Base-by-base conservation (phyloP, 2,329 filamentous ascomycete species). In the Phyllosticta citribraziliensis region DNA sequence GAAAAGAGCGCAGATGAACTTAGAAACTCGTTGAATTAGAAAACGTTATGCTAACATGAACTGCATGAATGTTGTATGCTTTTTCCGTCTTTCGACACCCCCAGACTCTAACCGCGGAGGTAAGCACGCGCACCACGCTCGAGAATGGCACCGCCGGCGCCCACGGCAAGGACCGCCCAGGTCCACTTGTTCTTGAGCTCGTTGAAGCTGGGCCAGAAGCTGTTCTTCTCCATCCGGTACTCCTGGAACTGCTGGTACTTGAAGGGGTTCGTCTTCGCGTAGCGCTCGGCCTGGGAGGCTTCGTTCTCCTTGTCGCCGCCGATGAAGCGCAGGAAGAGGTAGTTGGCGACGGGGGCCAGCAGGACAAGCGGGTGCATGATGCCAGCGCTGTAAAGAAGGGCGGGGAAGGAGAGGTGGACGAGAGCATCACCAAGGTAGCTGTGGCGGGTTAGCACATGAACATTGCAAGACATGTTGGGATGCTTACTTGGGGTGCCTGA, bases 361-460 rank as follows among this genome's bases (percentile, higher is more conserved):
- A 84, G 70, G 25, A 81, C 78, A 30, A 84, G 67, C 0, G 82
- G 82, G 56, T 80, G 78, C 58, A 85, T 78, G 64, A 81, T 76
- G 57, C 80, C 80, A 10, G 78, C 79, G 19, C 80, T 77, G 67
- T 81, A 82, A 2, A 85, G 76, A 62, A 83, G 75, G 8, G 85
- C 68, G 1, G 82, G 80, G 75, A 85, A 85, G 0, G 83, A 84
- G 55, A 82, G 66, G 66, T 86, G 84, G 10, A 83, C 76, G 3
- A 86, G 74, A 2, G 79, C 75, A 61, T 85, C 83, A 1, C 83
- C 83, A n/a, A 85, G 78, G 67, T 85, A 85, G 72, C 82, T 84
- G 57, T 2, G n/a, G 20, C 27, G 22, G 33, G 33, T 64, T 35
- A 57, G 22, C 12, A 25, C 62, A 55, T 66, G 5, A 56, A n/a